phyloP scores from a whole-genome alignment of 176 grass and related monocot species.

The Oryza longistaminata region DNA sequence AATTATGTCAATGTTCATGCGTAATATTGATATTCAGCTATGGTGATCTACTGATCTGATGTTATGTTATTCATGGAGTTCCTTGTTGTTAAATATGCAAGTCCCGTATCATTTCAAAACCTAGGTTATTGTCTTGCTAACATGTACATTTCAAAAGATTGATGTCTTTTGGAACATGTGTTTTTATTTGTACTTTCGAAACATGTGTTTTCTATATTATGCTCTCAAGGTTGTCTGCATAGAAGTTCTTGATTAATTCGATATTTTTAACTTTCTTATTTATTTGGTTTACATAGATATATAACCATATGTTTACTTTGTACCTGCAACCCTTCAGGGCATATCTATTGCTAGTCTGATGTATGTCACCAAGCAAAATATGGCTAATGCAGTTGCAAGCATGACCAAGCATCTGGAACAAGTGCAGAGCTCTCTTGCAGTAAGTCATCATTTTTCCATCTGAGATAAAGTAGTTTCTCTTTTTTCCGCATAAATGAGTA shows the following conservation, averaged over 20 bases:
- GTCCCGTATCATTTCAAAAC: not conserved
- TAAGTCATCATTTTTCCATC: constrained; percentile 37
- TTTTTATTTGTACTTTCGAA: not conserved
- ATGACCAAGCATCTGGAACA: constrained; percentile 86
- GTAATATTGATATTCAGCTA: not conserved
- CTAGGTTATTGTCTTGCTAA: not conserved
- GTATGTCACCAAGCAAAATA: constrained; percentile 82
- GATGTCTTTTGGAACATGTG: not conserved
- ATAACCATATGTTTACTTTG: not conserved
- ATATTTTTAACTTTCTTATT: not conserved
- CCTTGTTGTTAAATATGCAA: not conserved
- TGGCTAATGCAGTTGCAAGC: constrained; percentile 71
- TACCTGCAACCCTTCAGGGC: constrained; percentile 46
- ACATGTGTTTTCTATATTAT: not conserved
- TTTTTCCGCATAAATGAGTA: constrained; percentile 15
- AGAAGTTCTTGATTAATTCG: not conserved
- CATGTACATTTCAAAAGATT: not conserved
- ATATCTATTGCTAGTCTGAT: constrained; percentile 74
- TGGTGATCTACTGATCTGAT: not conserved
- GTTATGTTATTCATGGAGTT: not conserved
- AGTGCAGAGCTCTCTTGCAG: constrained; percentile 77
- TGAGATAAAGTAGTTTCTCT: not conserved
- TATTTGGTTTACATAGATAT: not conserved
- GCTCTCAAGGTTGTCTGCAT: not conserved
- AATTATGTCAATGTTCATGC: not conserved